Conservation (phyloP, 106 monocot genomes). For the Acanthochlamys bracteata region DNA sequence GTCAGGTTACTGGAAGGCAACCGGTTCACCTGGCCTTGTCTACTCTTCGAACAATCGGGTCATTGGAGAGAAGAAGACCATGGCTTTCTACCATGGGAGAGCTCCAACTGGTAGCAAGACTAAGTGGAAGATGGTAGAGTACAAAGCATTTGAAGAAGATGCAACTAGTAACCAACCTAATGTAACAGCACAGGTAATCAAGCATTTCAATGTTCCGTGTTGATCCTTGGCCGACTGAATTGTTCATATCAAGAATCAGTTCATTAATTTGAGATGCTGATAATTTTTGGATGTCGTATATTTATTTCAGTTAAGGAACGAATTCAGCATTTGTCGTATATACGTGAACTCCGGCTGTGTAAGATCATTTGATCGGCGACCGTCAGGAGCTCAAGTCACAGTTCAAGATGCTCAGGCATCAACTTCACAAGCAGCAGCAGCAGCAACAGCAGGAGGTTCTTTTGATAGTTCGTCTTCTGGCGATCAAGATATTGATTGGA, state of each 20-base stretch:
- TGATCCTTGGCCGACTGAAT: too few species aligned
- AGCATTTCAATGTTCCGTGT: too few species aligned
- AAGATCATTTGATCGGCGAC: slow-evolving; percentile 56
- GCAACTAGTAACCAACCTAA: too few species aligned
- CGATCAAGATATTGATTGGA: background rate
- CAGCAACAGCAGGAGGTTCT: background rate
- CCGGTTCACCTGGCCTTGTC: slow-evolving; percentile 43
- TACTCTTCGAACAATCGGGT: slow-evolving; percentile 16
- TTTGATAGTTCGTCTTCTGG: slow-evolving; percentile 14
- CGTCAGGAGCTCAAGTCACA: background rate
- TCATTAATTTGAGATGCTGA: too few species aligned
- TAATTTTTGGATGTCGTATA: background rate
- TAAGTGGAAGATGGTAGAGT: slow-evolving; percentile 82
- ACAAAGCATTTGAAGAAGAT: slow-evolving; percentile 28
- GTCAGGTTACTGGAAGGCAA: slow-evolving; percentile 84
- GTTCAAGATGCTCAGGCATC: background rate
- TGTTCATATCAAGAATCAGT: too few species aligned
- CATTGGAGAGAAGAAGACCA: slow-evolving; percentile 60
- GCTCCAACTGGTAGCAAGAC: slow-evolving; percentile 53
- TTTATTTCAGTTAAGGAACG: slow-evolving; percentile 32
- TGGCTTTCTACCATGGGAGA: slow-evolving; percentile 70
- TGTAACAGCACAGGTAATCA: too few species aligned
- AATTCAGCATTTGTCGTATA: slow-evolving; percentile 69
- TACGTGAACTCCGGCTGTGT: slow-evolving; percentile 36
- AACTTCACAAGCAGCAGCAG: background rate